A percentile compares a stretch with the other conserved stretches of the same genome.
phyloP scores from a whole-genome alignment of 805 yeast species.

The Zygosaccharomyces bailii region DNA sequence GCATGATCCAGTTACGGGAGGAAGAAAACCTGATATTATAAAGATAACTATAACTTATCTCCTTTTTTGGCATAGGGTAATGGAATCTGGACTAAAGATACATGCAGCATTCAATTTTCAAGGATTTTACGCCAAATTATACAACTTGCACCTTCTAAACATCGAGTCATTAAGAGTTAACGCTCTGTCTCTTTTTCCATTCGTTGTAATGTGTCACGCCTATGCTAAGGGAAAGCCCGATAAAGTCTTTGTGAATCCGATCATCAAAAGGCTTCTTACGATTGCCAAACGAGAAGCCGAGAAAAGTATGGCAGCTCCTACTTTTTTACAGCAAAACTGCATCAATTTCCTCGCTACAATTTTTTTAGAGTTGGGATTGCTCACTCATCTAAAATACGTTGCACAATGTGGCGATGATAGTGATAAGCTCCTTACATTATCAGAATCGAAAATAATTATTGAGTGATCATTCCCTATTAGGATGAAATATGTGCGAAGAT shows the following conservation, averaged over 20 bases:
- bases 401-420: slow-evolving; percentile 5
- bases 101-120: slow-evolving; percentile 18
- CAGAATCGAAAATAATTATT: slow-evolving; percentile 8
- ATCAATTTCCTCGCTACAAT: slow-evolving; percentile 24
- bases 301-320: background rate
- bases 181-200: slow-evolving; percentile 19
- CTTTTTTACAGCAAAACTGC: slow-evolving; percentile 11
- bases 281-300: slow-evolving; percentile 10
- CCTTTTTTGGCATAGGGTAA: slow-evolving; percentile 26
- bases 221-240: slow-evolving; percentile 5
- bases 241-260: slow-evolving; percentile 13
- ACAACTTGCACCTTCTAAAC: slow-evolving; percentile 24
- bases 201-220: slow-evolving; percentile 11
- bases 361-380: slow-evolving; percentile 20
- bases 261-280: slow-evolving; percentile 18
- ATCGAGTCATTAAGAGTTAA: slow-evolving; percentile 15
- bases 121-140: slow-evolving; percentile 28
- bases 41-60: slow-evolving; percentile 19
- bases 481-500: slow-evolving; percentile 2
- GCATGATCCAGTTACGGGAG: slow-evolving; percentile 11
- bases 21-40: slow-evolving; percentile 14
- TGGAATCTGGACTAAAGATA: slow-evolving; percentile 24
- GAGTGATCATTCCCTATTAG: background rate
- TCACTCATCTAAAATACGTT: too few species aligned
- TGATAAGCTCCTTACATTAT: slow-evolving; percentile 1